Evolutionary conservation across 495 filamentous ascomycete genomes (phyloP).

Genomic region (Penicillium lividum): DNA sequence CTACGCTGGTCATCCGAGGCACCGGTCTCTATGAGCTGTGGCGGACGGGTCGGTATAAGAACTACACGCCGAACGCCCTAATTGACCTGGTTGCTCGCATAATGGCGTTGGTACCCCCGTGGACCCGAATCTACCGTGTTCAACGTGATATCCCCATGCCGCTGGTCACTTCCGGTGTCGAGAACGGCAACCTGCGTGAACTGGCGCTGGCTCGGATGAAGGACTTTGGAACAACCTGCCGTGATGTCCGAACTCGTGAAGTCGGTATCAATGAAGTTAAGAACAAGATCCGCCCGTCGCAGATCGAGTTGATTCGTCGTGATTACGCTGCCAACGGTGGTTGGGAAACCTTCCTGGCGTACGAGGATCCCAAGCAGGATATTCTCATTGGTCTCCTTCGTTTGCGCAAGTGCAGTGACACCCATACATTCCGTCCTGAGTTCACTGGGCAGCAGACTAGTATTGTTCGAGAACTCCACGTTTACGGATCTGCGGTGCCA

Average conservation of each 20-base stretch:
- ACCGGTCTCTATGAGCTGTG: constrained; percentile 97
- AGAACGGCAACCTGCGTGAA: constrained; percentile 96
- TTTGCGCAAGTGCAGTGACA: constrained; percentile 83
- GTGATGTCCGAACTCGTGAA: constrained; percentile 96
- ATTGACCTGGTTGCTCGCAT: constrained; percentile 96
- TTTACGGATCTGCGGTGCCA: constrained; percentile 94
- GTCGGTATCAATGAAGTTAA: constrained; percentile 99
- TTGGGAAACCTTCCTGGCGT: constrained; percentile 98
- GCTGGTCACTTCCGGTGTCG: constrained; percentile 91
- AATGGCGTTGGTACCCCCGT: constrained; percentile 89
- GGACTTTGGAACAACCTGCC: constrained; percentile 95
- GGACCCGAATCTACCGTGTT: constrained; percentile 98
- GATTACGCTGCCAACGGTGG: constrained; percentile 95
- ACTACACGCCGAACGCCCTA: constrained; percentile 95
- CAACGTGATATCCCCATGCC: constrained; percentile 99
- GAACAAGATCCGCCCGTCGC: constrained; percentile 93
- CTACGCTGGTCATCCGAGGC: constrained; percentile 94
- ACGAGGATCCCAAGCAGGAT: constrained; percentile 98
- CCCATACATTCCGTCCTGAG: constrained; percentile 88
- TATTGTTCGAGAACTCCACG: constrained; percentile 91
- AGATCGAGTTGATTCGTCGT: constrained; percentile 93
- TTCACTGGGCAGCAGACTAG: constrained; percentile 84
- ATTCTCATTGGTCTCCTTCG: constrained; percentile 92
- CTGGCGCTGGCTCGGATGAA: constrained; percentile 94
- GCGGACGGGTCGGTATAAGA: constrained; percentile 95